A percentile compares a stretch with the other conserved stretches of the same genome.
Conservation (phyloP, 2,329 filamentous ascomycete species). For the Colletotrichum costaricense region DNA sequence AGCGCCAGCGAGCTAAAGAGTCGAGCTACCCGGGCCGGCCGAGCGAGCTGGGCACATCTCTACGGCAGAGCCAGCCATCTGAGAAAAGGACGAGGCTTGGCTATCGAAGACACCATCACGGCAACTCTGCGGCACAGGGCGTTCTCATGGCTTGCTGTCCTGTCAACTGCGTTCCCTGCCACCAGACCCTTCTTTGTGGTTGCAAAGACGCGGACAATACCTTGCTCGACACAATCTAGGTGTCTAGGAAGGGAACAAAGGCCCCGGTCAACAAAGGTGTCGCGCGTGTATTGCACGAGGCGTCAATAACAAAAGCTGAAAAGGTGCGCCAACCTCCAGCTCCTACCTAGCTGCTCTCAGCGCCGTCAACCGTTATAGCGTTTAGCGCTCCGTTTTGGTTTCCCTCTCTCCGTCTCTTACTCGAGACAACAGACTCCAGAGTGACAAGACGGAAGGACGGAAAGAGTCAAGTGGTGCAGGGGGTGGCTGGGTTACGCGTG, state of each 20-base stretch:
- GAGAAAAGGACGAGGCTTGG: neutral
- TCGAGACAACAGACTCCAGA: neutral
- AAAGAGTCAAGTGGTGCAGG: constrained; percentile 27
- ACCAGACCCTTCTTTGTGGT: constrained; percentile 3
- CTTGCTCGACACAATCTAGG: neutral
- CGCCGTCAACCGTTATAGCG: neutral
- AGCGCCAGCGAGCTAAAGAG: constrained; percentile 1
- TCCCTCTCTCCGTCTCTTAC: neutral
- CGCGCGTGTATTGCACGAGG: constrained; percentile 10
- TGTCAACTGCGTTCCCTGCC: neutral
- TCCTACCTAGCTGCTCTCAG: neutral
- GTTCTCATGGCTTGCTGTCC: constrained; percentile 7
- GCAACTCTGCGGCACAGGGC: constrained; percentile 10
- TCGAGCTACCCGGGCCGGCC: constrained; percentile 2
- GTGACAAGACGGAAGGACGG: neutral
- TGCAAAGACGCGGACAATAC: neutral
- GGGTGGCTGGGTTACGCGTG: constrained; percentile 22
- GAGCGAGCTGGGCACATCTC: neutral
- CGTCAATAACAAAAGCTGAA: constrained; percentile 7
- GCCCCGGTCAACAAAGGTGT: neutral
- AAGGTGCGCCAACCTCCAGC: neutral
- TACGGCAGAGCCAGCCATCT: neutral
- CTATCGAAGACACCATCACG: constrained; percentile 14
- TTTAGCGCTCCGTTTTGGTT: neutral
- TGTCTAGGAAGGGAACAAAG: constrained; percentile 1